Base-by-base conservation (phyloP, 441 rosid genomes). In the Mallotus japonicus region DNA sequence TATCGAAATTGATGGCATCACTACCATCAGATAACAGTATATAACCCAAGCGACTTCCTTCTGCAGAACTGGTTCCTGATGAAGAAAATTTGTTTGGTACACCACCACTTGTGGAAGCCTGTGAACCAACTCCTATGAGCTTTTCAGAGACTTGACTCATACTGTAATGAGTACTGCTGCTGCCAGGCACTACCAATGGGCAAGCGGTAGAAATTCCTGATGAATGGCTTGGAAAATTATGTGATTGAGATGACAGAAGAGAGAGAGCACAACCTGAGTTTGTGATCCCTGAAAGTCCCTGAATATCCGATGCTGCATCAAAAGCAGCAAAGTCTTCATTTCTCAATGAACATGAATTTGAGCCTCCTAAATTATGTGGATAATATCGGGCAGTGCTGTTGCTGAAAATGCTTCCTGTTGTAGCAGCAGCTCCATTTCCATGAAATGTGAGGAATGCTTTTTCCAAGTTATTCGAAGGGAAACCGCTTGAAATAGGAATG, bases 221-320 rank as follows among this genome's bases (percentile, higher is more conserved):
- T 32, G 84, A 69, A 54, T 77, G 83, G 79, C 77, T 67, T 24
- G 78, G 74, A 55, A 81, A 80, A 56, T 81, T 81, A 59, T 65
- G 80, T 46, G 85, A 84, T 77, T 79, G 88, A 77, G 84, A 68
- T 83, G 94, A 89, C 91, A 89, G 94, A 87, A 87, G 94, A 89
- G 91, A 84, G 94, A 73, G 89, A 89, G 89, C 94, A 79, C 85
- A 78, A 54, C 79, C 75, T 34, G 91, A 76, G 19, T 79, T 78
- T 22, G 82, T 79, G 74, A 83, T 81, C 74, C 84, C 84, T 1
- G 86, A 79, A 47, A 83, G 65, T 56, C 78, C 85, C 60, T 81
- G 85, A 67, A 80, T 72, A 67, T 79, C 77, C 53, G 89, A 75
- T 62, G 82, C 80, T 42, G 84, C 20, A 71, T 80, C 72, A 22